Percentiles rank a stretch among this genome's conserved stretches.
phyloP scores from a whole-genome alignment of 2,329 filamentous ascomycete species.

The Cytospora leucostoma region DNA sequence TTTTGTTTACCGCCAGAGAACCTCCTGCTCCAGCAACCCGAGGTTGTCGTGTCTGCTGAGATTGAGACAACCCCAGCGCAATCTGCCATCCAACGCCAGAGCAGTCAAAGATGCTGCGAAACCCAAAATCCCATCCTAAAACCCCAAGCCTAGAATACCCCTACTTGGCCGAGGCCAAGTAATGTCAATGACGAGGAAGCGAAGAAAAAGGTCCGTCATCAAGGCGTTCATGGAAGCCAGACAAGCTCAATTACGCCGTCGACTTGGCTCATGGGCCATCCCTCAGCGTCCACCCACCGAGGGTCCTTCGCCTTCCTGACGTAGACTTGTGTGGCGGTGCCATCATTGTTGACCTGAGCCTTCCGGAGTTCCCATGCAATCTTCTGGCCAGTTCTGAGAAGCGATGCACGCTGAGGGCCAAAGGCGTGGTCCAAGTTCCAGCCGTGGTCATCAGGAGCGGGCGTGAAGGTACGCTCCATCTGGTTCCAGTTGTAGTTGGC shows the following conservation, averaged over 20 bases:
- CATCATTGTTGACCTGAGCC: constrained; percentile 48
- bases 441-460: constrained; percentile 36
- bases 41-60: not conserved
- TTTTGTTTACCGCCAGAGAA: not conserved
- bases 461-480: constrained; percentile 38
- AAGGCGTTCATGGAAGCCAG: constrained; percentile 47
- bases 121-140: not conserved
- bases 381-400: constrained; percentile 37
- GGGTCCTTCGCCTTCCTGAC: constrained; percentile 54
- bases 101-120: constrained; percentile 1
- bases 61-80: constrained; percentile 1
- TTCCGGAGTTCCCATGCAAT: constrained; percentile 52
- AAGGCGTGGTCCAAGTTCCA: constrained; percentile 38
- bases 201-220: constrained; percentile 1
- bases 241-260: constrained; percentile 60
- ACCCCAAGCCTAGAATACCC: constrained; percentile 2
- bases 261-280: constrained; percentile 51
- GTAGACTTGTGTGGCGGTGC: constrained; percentile 55
- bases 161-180: constrained; percentile 4
- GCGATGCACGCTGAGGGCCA: constrained; percentile 36
- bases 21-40: not conserved
- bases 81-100: not conserved
- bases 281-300: constrained; percentile 52
- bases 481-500: constrained; percentile 42
- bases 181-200: constrained; percentile 4